These are phyloP conservation scores for Zea luxurians DNA, from an alignment of 176 grass and related monocot genomes.

Conservation along the genomic window DNA sequence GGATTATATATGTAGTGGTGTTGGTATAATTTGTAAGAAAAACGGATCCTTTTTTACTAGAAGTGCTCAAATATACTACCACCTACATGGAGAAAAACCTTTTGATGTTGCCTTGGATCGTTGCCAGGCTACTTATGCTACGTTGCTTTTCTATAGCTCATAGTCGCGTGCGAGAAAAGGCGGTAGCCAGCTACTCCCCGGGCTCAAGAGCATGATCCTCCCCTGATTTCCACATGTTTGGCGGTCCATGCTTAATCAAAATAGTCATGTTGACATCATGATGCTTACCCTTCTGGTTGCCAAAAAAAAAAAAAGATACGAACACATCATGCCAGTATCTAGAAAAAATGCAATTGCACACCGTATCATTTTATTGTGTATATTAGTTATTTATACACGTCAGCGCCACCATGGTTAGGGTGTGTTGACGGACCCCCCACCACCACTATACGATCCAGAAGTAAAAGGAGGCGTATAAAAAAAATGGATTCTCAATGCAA, in stretches of 20 bases:
- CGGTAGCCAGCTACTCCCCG: background rate
- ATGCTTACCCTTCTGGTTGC: background rate
- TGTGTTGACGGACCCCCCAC: background rate
- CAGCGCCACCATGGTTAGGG: background rate
- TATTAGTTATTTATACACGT: background rate
- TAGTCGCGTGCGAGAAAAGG: constrained; percentile 10
- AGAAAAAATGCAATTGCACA: background rate
- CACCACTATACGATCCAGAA: background rate
- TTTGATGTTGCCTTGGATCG: background rate
- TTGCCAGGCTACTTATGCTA: background rate
- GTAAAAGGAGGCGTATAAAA: constrained; percentile 1
- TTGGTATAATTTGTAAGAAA: background rate
- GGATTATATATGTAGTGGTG: background rate
- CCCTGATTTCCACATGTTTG: background rate
- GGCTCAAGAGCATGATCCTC: background rate
- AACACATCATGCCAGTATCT: background rate
- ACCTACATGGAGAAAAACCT: background rate
- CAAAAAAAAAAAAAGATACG: no score
- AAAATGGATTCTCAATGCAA: background rate
- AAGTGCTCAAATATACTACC: background rate
- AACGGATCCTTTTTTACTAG: background rate
- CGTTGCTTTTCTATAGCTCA: background rate
- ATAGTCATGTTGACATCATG: background rate
- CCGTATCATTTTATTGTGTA: background rate
- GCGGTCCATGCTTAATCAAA: background rate